Evolutionary conservation across 768 basidiomycete genomes (phyloP).

Genomic region (Candolleomyces efflorescens): DNA sequence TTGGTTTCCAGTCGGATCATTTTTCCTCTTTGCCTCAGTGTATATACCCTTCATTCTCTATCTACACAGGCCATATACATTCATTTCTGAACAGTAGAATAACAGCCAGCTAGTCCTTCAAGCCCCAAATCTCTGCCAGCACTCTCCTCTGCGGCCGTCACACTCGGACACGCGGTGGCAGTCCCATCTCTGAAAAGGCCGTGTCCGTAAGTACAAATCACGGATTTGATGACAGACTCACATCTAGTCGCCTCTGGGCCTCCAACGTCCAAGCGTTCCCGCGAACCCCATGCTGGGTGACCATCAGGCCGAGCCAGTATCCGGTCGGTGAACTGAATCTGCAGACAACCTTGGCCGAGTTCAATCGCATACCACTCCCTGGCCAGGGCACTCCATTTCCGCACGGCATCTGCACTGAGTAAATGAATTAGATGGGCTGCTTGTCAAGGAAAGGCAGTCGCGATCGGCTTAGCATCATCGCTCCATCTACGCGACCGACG

Average conservation of each 20-base stretch:
- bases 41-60: not conserved
- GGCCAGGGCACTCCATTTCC: slow-evolving; percentile 48
- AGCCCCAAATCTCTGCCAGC: no score
- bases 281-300: slow-evolving; percentile 48
- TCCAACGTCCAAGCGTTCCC: slow-evolving; percentile 31
- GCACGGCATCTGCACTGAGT: slow-evolving; percentile 39
- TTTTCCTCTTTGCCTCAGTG: slow-evolving; percentile 2
- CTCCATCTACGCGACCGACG: no score
- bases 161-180: no score
- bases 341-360: slow-evolving; percentile 50
- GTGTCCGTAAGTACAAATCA: no score
- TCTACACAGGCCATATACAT: not conserved
- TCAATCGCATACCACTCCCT: slow-evolving; percentile 53
- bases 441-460: not conserved
- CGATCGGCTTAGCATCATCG: slow-evolving; percentile 1
- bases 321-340: slow-evolving; percentile 35
- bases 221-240: not conserved
- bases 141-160: no score
- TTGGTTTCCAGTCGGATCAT: slow-evolving; percentile 13
- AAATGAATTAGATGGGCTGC: not conserved
- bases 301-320: slow-evolving; percentile 31
- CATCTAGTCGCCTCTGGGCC: slow-evolving; percentile 18
- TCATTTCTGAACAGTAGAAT: no score
- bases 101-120: no score
- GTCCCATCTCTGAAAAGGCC: no score